Evolutionary conservation across 805 yeast genomes (phyloP), one percentile per base, ranked within the genome.

Genomic region (Candida coquimbonensis): DNA sequence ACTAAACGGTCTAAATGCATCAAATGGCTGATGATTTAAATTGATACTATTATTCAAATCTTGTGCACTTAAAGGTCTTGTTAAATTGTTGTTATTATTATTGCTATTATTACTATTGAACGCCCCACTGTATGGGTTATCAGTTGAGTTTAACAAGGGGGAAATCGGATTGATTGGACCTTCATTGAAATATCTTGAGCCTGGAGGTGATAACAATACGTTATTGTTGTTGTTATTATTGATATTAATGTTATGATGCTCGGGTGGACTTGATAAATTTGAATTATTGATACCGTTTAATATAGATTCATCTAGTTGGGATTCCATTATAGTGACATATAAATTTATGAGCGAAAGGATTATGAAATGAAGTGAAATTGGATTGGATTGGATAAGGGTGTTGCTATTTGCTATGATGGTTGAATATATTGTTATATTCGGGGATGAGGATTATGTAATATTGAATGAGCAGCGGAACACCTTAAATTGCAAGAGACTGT

Each of bases 121-220:
- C 4, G 45, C 49, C 3, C 53, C 49, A 26, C 51, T 42, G n/a
- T 44, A 36, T 13, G 48, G 50, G 25, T 49, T 49, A n/a, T 44
- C 45, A 11, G 53, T 49, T 29, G 55, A 44, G 39, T 48, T 56
- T 9, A 60, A 39, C 29, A 60, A 48, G 2, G 64, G 64, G 0
- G 63, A 58, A 45, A 59, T 53, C 1, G 53, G 50, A 29, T 52
- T 54, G 16, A n/a, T 32, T 16, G 44, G 51, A 42, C 26, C 48
- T 49, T 45, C 45, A 14, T 50, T 64, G 49, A 59, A 63, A 48
- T 61, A 61, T 8, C 66, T 40, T 19, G 65, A 60, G 1, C 70
- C 69, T 4, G 73, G 69, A 4, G 74, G 73, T 0, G 73, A 68
- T 26, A 69, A 45, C n/a, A 69, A 54, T 7, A 72, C 72, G 62